Base-by-base conservation (phyloP, 2,329 filamentous ascomycete genomes). In the Mycosphaerella sp. region DNA sequence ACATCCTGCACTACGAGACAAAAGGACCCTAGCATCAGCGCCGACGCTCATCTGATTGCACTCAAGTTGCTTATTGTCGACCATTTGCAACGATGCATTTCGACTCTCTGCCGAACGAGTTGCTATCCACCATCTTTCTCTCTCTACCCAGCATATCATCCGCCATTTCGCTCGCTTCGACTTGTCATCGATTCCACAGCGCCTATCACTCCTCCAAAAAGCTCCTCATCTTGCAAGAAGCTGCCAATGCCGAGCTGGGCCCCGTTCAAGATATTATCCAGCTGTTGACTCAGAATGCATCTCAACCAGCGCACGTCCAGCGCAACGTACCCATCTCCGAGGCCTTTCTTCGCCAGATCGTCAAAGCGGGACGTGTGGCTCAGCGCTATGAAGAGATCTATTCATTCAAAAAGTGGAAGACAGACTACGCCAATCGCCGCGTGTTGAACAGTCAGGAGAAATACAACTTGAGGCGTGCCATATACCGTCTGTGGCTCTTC, bases 401-500 rank as follows among this genome's bases (percentile, higher is more conserved):
- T 62, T 80, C 80, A 0, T 74, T 79, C 64, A 81, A 82, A 68
- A 82, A 82, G 65, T 84, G 81, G 81, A 82, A 81, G 61, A 64
- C 71, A 53, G 75, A 81, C 60, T 82, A 73, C 58, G 76, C 78
- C 53, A 71, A 76, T 53, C 76, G 81, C 8, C 78, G 81, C 8
- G 72, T 79, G 2, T 68, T 84, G 45, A 76, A 72, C 0, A 56
- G 59, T 36, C 56, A 70, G 2, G 81, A 84, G 64, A 73, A 76
- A 3, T 76, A 74, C 47, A 70, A 71, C 5, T 63, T 83, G 9
- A 75, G 81, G 9, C 74, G 80, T 40, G 81, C 81, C 8, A 69
- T 83, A 8, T 84, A 84, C 64, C 76, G 81, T 7, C 68, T 81
- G 9, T 84, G 81, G 81, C 74, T 83, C 6, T 84, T 81, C 64